phyloP scores from a whole-genome alignment of 306 rosid genomes.

The Begonia fuchsioides region DNA sequence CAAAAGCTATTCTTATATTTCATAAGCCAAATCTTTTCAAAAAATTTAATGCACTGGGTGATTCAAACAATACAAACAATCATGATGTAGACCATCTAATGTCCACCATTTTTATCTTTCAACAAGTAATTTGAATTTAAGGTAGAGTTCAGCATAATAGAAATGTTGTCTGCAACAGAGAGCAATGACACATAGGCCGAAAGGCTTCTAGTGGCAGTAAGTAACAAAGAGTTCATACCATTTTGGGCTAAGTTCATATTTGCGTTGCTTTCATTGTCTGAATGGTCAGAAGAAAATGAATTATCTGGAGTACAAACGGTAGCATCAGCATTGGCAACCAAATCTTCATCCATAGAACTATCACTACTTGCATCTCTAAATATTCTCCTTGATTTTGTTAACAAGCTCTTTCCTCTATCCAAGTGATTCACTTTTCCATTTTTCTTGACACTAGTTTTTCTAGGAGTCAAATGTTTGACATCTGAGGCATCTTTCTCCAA shows the following conservation, averaged over 20 bases:
- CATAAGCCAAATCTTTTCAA: neutral
- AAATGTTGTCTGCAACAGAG: too few relatives aligned
- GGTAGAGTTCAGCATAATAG: too few relatives aligned
- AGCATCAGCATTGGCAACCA: conserved; percentile 23
- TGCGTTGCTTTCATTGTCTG: conserved; percentile 56
- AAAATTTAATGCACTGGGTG: too few relatives aligned
- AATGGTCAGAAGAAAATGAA: conserved; percentile 38
- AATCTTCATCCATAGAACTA: conserved; percentile 36
- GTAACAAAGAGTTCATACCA: conserved; percentile 13
- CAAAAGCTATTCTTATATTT: neutral
- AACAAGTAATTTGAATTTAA: too few relatives aligned
- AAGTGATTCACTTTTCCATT: conserved; percentile 17
- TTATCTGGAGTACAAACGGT: conserved; percentile 47
- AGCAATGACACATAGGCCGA: too few relatives aligned
- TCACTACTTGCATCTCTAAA: conserved; percentile 52
- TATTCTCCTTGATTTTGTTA: conserved; percentile 27
- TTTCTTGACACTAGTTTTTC: conserved; percentile 18
- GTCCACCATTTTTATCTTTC: too few relatives aligned
- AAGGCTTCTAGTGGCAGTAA: too few relatives aligned
- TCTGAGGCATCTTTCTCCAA: conserved; percentile 6
- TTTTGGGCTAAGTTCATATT: conserved; percentile 19
- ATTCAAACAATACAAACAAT: too few relatives aligned
- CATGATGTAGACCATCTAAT: too few relatives aligned
- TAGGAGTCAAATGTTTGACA: conserved; percentile 1
- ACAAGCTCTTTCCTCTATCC: conserved; percentile 27